These are phyloP conservation scores for Hypholoma sublateritium DNA, from an alignment of 768 basidiomycete genomes.

Conservation along the genomic window DNA sequence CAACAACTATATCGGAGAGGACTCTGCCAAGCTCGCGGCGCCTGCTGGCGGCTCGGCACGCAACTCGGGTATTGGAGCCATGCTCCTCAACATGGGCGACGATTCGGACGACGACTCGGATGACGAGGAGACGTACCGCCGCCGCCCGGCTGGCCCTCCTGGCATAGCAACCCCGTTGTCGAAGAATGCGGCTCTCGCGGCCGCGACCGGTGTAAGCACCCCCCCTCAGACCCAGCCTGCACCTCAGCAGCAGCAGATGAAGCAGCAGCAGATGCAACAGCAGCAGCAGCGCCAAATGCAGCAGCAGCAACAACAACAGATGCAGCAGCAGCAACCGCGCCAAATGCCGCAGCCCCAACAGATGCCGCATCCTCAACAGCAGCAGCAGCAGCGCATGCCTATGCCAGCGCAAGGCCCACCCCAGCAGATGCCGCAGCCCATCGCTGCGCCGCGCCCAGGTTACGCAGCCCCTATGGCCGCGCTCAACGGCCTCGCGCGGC, in stretches of 20 bases:
- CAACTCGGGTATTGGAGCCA: constrained; percentile 52
- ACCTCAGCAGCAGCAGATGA: constrained; percentile 3
- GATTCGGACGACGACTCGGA: constrained; percentile 28
- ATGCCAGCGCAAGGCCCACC: constrained; percentile 3
- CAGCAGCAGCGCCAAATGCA: neutral
- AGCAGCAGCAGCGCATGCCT: neutral
- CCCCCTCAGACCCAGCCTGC: neutral
- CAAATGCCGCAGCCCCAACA: constrained; percentile 3
- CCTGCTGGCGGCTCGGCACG: constrained; percentile 28
- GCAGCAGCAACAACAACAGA: constrained; percentile 7
- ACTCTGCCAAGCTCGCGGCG: constrained; percentile 13
- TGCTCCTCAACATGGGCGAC: constrained; percentile 36
- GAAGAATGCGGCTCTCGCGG: constrained; percentile 24
- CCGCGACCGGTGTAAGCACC: constrained; percentile 8
- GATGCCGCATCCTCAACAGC: neutral
- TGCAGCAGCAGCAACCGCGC: neutral
- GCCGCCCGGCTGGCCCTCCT: constrained; percentile 6
- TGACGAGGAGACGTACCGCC: constrained; percentile 18
- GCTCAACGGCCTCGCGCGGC: constrained; percentile 52
- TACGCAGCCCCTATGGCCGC: constrained; percentile 71
- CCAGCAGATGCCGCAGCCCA: constrained; percentile 19
- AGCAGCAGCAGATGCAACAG: neutral
- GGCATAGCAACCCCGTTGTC: constrained; percentile 12
- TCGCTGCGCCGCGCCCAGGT: constrained; percentile 72
- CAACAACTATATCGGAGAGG: constrained; percentile 53